Conservation (phyloP, 805 yeast genomes). For the Wickerhamomyces ciferrii region DNA sequence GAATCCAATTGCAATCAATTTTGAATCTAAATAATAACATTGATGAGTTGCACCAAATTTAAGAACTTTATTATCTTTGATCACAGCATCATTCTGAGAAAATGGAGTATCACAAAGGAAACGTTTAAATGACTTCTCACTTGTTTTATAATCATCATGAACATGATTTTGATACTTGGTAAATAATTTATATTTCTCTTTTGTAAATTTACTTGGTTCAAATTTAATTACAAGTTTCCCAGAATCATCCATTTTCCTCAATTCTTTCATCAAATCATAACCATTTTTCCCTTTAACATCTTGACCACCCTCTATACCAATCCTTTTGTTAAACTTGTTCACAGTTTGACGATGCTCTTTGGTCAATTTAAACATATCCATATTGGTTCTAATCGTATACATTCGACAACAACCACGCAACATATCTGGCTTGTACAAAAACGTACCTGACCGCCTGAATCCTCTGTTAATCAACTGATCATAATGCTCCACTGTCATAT, state of each 20-base stretch:
- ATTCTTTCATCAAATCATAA: constrained; percentile 27
- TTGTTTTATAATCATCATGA: constrained; percentile 57
- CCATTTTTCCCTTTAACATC: constrained; percentile 7
- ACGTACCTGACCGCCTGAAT: constrained; percentile 73
- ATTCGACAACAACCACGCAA: constrained; percentile 72
- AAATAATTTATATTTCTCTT: constrained; percentile 59
- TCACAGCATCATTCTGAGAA: constrained; percentile 6
- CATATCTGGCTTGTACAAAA: constrained; percentile 61
- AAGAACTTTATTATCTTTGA: constrained; percentile 7
- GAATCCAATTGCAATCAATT: constrained; percentile 70
- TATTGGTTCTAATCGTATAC: constrained; percentile 67
- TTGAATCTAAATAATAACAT: constrained; percentile 59
- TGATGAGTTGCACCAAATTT: constrained; percentile 69
- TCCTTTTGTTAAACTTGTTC: constrained; percentile 44
- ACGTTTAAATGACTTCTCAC: constrained; percentile 44
- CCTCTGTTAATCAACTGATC: constrained; percentile 68
- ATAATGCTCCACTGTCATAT: constrained; percentile 48
- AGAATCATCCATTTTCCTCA: constrained; percentile 32
- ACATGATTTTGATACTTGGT: constrained; percentile 65
- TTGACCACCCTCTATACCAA: constrained; percentile 3
- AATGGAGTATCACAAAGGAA: constrained; percentile 75
- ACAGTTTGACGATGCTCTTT: constrained; percentile 67
- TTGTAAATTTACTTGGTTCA: constrained; percentile 45
- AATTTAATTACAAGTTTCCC: constrained; percentile 34
- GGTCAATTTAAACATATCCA: constrained; percentile 37